Percentiles rank a stretch among this genome's conserved stretches.
Evolutionary conservation across 2,329 filamentous ascomycete genomes (phyloP).

Genomic region (Microcyclospora pomicola): DNA sequence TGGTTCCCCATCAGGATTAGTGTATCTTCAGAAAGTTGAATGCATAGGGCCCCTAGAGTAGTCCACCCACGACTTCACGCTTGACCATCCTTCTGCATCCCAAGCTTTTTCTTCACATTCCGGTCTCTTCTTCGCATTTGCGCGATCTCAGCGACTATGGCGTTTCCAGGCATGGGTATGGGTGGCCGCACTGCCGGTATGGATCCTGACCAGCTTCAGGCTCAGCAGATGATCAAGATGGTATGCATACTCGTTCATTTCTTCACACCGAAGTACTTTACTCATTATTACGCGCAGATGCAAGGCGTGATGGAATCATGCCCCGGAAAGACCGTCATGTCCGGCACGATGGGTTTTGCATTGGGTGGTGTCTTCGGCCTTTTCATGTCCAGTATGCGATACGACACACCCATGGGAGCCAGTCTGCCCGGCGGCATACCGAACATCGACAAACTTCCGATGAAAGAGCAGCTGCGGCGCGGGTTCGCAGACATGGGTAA

Average conservation of each 20-base stretch:
- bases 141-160: constrained; percentile 26
- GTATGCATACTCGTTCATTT: constrained; percentile 16
- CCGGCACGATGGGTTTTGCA: constrained; percentile 85
- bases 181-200: constrained; percentile 10
- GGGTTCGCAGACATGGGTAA: constrained; percentile 93
- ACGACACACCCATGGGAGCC: constrained; percentile 73
- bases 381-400: constrained; percentile 98
- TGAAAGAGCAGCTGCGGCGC: constrained; percentile 66
- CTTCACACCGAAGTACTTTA: not conserved
- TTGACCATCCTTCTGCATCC: too few relatives aligned
- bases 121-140: too few relatives aligned
- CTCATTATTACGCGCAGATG: constrained; percentile 41
- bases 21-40: too few relatives aligned
- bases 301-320: constrained; percentile 84
- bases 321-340: constrained; percentile 73
- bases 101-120: too few relatives aligned
- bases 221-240: constrained; percentile 35
- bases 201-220: constrained; percentile 25
- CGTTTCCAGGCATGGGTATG: constrained; percentile 12
- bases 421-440: constrained; percentile 32
- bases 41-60: too few relatives aligned
- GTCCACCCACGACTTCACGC: too few relatives aligned
- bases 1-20: too few relatives aligned
- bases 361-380: constrained; percentile 88
- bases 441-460: constrained; percentile 51